Base-by-base conservation (phyloP, 371 early-diverging fungal genomes). In the Batkoa obscura region DNA sequence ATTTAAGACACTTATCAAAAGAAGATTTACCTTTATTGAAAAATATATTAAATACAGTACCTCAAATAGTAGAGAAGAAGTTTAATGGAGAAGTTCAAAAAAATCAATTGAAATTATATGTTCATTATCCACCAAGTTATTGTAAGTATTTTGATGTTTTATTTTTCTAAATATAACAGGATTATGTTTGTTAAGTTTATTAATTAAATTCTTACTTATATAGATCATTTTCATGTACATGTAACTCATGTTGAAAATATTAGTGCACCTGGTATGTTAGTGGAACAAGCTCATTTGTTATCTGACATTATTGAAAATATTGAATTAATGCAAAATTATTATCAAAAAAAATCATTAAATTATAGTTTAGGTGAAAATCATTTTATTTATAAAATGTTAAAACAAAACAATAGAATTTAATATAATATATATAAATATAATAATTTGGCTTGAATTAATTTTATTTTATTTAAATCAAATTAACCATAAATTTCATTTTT, bases 91-190 rank as follows among this genome's bases (percentile, higher is more conserved):
- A 67, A 1, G 43, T 73, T 8, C 58, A 60, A 1, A 52, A 68
- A 0, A 64, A 76, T 46, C 71, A 83, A 50, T 64, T 90, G 12
- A 70, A 84, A 30, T 57, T 88, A 31, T 89, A 80, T 64, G 63
- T 89, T 6, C 90, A 90, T 64, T 89, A 90, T 63, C 86, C 80
- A 56, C 90, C 90, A 0, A 79, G 82, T 3, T 90, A 90, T 62
- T 90, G 76, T 73, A 70, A 71, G 61, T 13, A 12, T 23, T 23
- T 23, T 23, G 23, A 23, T 23, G 23, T 23, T 23, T 23, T 23
- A 23, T 23, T 23, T 23, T 23, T 23, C 23, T 23, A 23, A 23
- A 23, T 23, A 23, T 23, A 23, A 23, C 23, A 23, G 23, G 23
- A 23, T 23, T 23, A 23, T 23, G 23, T 23, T 23, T 23, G 23